Base-by-base conservation (phyloP, 257 asterid species). In the Phtheirospermum japonicum region DNA sequence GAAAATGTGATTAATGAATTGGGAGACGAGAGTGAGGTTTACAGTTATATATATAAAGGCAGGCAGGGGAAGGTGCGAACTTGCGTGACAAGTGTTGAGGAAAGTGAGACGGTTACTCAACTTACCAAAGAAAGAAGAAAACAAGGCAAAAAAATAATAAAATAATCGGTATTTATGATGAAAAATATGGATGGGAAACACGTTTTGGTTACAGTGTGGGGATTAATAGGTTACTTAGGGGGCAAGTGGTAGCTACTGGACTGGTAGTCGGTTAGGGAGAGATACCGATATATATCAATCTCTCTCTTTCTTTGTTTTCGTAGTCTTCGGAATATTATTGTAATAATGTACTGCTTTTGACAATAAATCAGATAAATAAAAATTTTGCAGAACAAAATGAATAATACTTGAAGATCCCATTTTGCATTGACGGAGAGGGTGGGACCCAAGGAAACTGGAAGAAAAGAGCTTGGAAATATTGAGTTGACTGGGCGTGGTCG, bases 31-130 rank as follows among this genome's bases (percentile, higher is more conserved):
- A n/a, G 1, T 42, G 17, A 42, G 49, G 10, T 42, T 42, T 42
- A 42, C 49, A 48, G 3, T 3, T 17, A 49, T 17, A 49, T 49
- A 49, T 16, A 17, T 50, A 49, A 6, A 10, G 53, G 53, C 19
- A 10, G 26, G 52, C 6, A 9, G 52, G 9, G 0, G 20, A 46
- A 8, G 26, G 19, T 4, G 57, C 19, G 57, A 50, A 50, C 32
- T 50, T 50, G 57, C 57, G 33, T 18, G 57, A 20, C 32, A 50
- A 50, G 57, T 50, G 57, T 50, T 19, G 57, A 50, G 57, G 57
- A 50, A 20, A 50, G 57, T 50, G 33, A 50, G 33, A 50, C 57
- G 57, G 57, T 50, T 50, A 50, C 57, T 50, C 57, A 50, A 50
- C 57, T 50, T n/a, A n/a, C n/a, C n/a, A n/a, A n/a, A n/a, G 28